Conservation (phyloP, 768 basidiomycete species). For the Udeniomyces megalosporus region DNA sequence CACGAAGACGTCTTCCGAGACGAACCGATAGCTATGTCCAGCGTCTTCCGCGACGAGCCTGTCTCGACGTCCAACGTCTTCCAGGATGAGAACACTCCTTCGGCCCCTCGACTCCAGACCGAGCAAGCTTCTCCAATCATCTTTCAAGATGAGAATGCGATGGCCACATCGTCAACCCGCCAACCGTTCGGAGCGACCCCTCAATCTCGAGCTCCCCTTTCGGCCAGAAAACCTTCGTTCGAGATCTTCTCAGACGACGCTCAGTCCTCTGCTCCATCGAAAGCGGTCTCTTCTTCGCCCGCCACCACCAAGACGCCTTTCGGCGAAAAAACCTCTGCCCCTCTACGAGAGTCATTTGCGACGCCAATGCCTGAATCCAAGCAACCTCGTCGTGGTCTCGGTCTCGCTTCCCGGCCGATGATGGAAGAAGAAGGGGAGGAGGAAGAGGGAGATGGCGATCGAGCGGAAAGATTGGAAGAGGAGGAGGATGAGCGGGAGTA, state of each 20-base stretch:
- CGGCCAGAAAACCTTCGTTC: constrained; percentile 7
- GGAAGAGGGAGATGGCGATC: neutral
- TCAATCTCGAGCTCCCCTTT: constrained; percentile 20
- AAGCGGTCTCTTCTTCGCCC: constrained; percentile 5
- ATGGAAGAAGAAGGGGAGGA: constrained; percentile 18
- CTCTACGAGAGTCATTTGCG: neutral
- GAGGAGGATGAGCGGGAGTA: constrained; percentile 16
- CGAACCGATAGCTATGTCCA: constrained; percentile 14
- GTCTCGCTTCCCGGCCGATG: constrained; percentile 11
- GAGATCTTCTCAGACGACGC: constrained; percentile 16
- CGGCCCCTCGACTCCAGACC: too few relatives aligned
- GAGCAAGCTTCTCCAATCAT: too few relatives aligned
- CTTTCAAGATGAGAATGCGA: too few relatives aligned
- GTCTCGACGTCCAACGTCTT: too few relatives aligned
- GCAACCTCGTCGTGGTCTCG: neutral
- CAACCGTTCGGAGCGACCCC: constrained; percentile 13
- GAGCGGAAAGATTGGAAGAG: neutral
- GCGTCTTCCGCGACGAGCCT: constrained; percentile 18
- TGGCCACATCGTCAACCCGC: constrained; percentile 3
- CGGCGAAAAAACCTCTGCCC: constrained; percentile 16
- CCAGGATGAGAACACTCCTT: too few relatives aligned
- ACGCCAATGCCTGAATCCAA: constrained; percentile 13
- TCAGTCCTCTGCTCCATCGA: neutral
- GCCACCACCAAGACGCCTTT: constrained; percentile 3
- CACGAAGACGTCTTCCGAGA: constrained; percentile 9